These are phyloP conservation scores for Dothiorella sarmentorum DNA, from an alignment of 2,329 filamentous ascomycete genomes.

Conservation along the genomic window DNA sequence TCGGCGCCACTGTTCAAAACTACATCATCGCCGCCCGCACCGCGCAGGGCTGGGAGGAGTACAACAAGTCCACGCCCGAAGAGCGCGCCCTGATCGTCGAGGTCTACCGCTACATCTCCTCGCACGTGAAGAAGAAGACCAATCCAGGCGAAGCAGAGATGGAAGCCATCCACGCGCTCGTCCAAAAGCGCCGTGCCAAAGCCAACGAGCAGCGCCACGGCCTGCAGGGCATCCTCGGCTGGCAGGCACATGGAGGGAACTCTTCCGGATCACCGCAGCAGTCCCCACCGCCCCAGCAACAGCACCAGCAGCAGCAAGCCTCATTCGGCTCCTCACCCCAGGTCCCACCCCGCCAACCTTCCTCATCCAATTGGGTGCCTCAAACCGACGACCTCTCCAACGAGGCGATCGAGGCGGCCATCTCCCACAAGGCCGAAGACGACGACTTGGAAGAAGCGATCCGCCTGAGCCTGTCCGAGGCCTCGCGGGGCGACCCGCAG, in stretches of 20 bases:
- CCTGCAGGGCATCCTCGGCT: not conserved
- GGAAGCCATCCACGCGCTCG: constrained; percentile 47
- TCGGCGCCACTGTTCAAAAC: constrained; percentile 68
- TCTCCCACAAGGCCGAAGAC: constrained; percentile 20
- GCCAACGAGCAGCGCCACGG: constrained; percentile 25
- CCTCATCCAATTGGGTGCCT: too few relatives aligned
- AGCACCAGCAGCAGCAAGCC: not conserved
- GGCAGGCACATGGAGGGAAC: not conserved
- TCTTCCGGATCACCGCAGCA: not conserved
- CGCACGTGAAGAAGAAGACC: constrained; percentile 56
- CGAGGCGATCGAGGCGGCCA: constrained; percentile 15
- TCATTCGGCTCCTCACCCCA: not conserved
- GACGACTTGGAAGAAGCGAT: constrained; percentile 68
- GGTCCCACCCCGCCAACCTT: not conserved
- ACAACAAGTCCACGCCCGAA: constrained; percentile 50
- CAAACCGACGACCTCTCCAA: not conserved
- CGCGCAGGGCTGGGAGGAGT: constrained; percentile 69
- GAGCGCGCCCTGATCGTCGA: constrained; percentile 63
- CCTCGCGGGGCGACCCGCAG: constrained; percentile 63
- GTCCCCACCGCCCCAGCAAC: not conserved
- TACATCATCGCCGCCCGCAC: constrained; percentile 77
- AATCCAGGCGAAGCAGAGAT: constrained; percentile 49
- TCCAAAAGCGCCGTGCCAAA: constrained; percentile 28
- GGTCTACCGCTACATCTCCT: constrained; percentile 61
- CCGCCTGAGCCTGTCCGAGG: constrained; percentile 58